Evolutionary conservation across 495 filamentous ascomycete genomes (phyloP).

Genomic region (Penicillium taxi): DNA sequence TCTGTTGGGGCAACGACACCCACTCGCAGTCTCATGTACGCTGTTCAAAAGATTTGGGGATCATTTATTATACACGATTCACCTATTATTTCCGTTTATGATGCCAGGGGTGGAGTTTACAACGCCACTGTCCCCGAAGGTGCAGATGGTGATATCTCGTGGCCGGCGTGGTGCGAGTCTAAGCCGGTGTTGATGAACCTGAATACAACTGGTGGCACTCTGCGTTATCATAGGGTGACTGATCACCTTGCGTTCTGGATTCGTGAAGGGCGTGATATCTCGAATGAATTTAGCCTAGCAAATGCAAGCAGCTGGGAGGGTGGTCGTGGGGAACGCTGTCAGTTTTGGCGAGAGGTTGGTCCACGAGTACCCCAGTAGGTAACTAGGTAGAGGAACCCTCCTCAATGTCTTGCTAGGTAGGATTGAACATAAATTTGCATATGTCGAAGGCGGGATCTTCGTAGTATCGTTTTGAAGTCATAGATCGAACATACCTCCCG

Average conservation of each 20-base stretch:
- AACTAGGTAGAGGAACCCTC: too few relatives aligned
- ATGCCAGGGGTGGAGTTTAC: slow-evolving; percentile 4
- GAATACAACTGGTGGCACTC: slow-evolving; percentile 15
- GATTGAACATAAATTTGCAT: too few relatives aligned
- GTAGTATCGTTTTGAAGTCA: too few relatives aligned
- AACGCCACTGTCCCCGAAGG: slow-evolving; percentile 8
- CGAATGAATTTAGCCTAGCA: slow-evolving; percentile 40
- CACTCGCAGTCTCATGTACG: slow-evolving; percentile 7
- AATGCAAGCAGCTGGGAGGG: slow-evolving; percentile 50
- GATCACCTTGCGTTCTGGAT: slow-evolving; percentile 10
- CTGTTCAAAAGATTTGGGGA: slow-evolving; percentile 31
- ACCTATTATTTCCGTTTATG: slow-evolving; percentile 27
- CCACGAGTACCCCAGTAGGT: slow-evolving; percentile 4
- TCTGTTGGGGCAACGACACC: slow-evolving; percentile 13
- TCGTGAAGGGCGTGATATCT: slow-evolving; percentile 34
- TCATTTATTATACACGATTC: slow-evolving; percentile 47
- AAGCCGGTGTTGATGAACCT: slow-evolving; percentile 13
- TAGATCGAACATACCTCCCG: too few relatives aligned
- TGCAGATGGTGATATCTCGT: slow-evolving; percentile 1
- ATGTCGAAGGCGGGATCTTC: too few relatives aligned
- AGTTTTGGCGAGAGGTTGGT: slow-evolving; percentile 47
- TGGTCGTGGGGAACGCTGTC: slow-evolving; percentile 46
- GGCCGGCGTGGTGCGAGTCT: slow-evolving; percentile 6
- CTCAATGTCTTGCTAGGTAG: too few relatives aligned
- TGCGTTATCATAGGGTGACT: slow-evolving; percentile 7